Conservation (phyloP, 306 rosid species). For the Leucaena leucocephala region DNA sequence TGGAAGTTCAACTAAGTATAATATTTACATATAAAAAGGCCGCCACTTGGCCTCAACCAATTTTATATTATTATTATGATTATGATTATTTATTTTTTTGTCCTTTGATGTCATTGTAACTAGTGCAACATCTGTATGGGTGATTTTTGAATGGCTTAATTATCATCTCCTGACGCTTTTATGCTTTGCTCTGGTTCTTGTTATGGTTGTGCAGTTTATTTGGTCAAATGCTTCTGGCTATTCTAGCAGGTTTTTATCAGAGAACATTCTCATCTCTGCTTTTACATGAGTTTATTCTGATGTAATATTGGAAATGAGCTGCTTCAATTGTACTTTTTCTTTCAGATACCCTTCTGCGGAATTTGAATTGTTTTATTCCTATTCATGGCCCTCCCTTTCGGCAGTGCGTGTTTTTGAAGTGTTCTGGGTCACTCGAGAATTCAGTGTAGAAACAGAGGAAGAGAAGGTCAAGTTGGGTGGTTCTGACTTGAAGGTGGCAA, state of each 20-base stretch:
- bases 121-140: conserved; percentile 78
- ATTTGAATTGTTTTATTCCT: no score
- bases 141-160: conserved; percentile 89
- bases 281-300: conserved; percentile 24
- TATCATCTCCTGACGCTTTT: conserved; percentile 73
- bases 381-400: no score
- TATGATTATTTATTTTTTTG: background rate
- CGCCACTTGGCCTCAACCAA: background rate
- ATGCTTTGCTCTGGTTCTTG: conserved; percentile 65
- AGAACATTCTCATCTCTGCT: conserved; percentile 34
- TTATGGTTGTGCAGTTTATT: conserved; percentile 77
- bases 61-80: background rate
- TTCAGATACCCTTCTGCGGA: no score
- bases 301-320: conserved; percentile 4
- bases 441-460: no score
- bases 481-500: conserved; percentile 59
- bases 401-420: no score
- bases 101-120: conserved; percentile 50
- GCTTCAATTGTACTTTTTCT: conserved; percentile 18
- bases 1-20: conserved; percentile 20
- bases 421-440: no score
- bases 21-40: conserved; percentile 5
- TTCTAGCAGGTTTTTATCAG: conserved; percentile 57
- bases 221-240: conserved; percentile 76
- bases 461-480: conserved; percentile 59